Evolutionary conservation across 257 asterid genomes (phyloP), one percentile per base, ranked within the genome.

Genomic region (Pogostemon cablin): DNA sequence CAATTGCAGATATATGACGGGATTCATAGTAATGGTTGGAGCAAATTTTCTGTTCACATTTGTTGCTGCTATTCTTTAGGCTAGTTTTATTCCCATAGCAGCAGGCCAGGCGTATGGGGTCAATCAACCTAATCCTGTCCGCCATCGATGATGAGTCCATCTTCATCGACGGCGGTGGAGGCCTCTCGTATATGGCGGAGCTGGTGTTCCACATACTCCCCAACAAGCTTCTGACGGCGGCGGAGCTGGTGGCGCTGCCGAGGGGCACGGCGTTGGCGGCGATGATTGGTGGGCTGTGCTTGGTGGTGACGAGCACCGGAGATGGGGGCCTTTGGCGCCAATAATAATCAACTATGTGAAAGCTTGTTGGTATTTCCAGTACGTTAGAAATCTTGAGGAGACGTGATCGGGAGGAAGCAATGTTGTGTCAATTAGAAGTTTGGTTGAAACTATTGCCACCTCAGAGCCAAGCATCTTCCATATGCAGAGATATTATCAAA

Each of bases 281-380:
- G 48, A 79, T 90, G 93, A 84, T 74, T 1, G 75, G 58, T 0
- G 89, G 87, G 37, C 81, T 81, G 82, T 66, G 58, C 4, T 41
- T 92, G 88, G 86, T 77, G 83, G 90, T 92, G 20, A 92, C 96
- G 62, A 81, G 80, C 42, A 77, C 83, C 6, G 90, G 90, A 4
- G 90, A 86, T 88, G 84, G 6, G 86, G 93, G 42, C 83, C 79
- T 11, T 72, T 92, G 60, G 68, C 69, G 34, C 93, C 97, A n/a
- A 72, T 81, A 89, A 84, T 91, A 86, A 82, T 90, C 60, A 90
- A 90, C 56, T 87, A 80, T 54, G 85, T 82, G 76, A 90, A 74
- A 62, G 72, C 25, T 20, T 20, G 25, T 20, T 20, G 25, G 25
- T 20, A 20, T 20, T 20, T 20, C 25, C 25, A 20, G 25, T 20